Evolutionary conservation across 495 filamentous ascomycete genomes (phyloP).

Genomic region (Barbatosphaeria neglecta): DNA sequence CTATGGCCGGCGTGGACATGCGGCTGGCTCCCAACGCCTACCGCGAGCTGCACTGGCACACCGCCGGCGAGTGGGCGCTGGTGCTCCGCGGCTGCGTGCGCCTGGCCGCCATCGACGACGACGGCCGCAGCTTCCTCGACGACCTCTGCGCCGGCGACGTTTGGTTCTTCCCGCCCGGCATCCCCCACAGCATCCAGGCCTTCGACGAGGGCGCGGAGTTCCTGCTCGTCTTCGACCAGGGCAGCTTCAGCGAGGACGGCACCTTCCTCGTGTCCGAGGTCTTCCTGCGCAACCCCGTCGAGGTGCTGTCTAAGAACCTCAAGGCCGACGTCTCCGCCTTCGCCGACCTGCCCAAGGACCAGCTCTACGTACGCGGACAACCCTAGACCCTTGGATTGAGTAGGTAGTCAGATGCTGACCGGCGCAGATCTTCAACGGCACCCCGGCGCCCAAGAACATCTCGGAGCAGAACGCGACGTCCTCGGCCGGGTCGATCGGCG

Average conservation of each 20-base stretch:
- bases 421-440: constrained; percentile 53
- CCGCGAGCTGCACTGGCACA: constrained; percentile 66
- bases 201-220: constrained; percentile 55
- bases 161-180: constrained; percentile 57
- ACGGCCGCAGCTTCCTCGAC: constrained; percentile 54
- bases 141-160: constrained; percentile 57
- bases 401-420: not conserved
- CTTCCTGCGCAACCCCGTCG: constrained; percentile 48
- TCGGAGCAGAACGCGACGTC: constrained; percentile 50
- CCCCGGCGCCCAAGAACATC: constrained; percentile 48
- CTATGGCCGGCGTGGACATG: constrained; percentile 74
- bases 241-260: constrained; percentile 55
- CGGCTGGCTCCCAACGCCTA: constrained; percentile 54
- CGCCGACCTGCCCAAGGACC: constrained; percentile 42
- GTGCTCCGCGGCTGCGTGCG: constrained; percentile 55
- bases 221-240: constrained; percentile 58
- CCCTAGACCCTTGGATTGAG: not conserved
- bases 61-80: constrained; percentile 52
- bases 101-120: constrained; percentile 47
- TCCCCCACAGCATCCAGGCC: constrained; percentile 59
- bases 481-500: constrained; percentile 43
- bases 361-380: constrained; percentile 36
- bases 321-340: constrained; percentile 42
- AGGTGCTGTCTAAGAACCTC: constrained; percentile 54
- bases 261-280: constrained; percentile 59